A percentile compares a stretch with the other conserved stretches of the same genome.
Conservation (phyloP, 441 rosid genomes). For the Brassica hybrid region DNA sequence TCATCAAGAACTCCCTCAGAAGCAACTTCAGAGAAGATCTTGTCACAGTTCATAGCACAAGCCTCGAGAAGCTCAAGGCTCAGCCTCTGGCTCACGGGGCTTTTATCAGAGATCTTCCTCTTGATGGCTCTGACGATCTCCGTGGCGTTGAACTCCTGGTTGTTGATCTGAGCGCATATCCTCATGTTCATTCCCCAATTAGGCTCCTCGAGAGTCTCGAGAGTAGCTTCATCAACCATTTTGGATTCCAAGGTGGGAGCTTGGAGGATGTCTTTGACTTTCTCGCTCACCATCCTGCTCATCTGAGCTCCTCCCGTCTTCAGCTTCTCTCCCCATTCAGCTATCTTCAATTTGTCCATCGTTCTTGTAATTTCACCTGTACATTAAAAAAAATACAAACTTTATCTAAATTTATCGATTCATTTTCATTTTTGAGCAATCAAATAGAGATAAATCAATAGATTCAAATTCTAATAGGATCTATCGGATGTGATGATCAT, state of each 20-base stretch:
- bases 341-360: constrained; percentile 74
- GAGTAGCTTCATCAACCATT: constrained; percentile 87
- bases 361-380: constrained; percentile 8
- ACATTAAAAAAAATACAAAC: background rate
- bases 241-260: constrained; percentile 77
- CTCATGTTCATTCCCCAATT: constrained; percentile 94
- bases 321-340: constrained; percentile 75
- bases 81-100: constrained; percentile 60
- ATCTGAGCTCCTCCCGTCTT: constrained; percentile 83
- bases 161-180: constrained; percentile 82
- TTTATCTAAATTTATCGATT: no score
- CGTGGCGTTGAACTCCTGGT: constrained; percentile 63
- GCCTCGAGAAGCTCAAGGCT: constrained; percentile 85
- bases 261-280: constrained; percentile 82
- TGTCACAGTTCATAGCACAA: no score
- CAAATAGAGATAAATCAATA: background rate
- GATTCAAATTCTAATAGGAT: background rate
- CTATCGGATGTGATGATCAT: background rate
- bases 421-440: no score
- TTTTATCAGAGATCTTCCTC: constrained; percentile 70
- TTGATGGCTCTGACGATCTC: constrained; percentile 75
- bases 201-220: constrained; percentile 72
- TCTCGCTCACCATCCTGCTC: constrained; percentile 77
- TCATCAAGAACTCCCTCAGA: constrained; percentile 88
- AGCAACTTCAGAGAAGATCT: constrained; percentile 81